Evolutionary conservation across 768 basidiomycete genomes (phyloP).

Genomic region (Auricularia heimuer): DNA sequence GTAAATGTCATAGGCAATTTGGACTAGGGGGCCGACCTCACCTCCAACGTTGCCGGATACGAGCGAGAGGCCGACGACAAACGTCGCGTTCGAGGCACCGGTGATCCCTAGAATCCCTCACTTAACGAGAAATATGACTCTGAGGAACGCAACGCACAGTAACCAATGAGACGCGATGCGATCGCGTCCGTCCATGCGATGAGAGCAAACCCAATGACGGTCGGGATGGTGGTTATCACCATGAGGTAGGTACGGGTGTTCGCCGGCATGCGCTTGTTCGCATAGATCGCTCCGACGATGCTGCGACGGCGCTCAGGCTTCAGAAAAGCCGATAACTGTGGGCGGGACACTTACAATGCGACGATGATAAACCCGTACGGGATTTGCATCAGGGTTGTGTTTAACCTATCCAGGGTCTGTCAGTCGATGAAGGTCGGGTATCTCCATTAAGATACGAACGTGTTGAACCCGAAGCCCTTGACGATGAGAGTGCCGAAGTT

Average conservation of each 20-base stretch:
- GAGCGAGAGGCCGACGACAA: conserved; percentile 23
- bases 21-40: too few relatives aligned
- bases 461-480: conserved; percentile 22
- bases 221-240: conserved; percentile 3
- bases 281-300: background rate
- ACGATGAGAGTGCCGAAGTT: conserved; percentile 24
- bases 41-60: conserved; percentile 32
- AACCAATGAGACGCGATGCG: conserved; percentile 12
- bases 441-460: conserved; percentile 8
- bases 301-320: background rate
- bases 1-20: too few relatives aligned
- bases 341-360: conserved; percentile 1
- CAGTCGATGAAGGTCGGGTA: too few relatives aligned
- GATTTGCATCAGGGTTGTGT: conserved; percentile 11
- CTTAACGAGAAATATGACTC: background rate
- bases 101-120: conserved; percentile 9
- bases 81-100: conserved; percentile 21
- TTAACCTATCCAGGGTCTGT: background rate
- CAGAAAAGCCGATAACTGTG: too few relatives aligned
- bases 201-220: conserved; percentile 2
- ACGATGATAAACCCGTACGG: conserved; percentile 12
- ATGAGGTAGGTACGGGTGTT: background rate
- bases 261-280: conserved; percentile 1
- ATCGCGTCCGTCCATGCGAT: background rate
- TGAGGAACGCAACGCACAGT: conserved; percentile 11